Evolutionary conservation across 2,329 filamentous ascomycete genomes (phyloP).

Genomic region (Fusarium robinianum): DNA sequence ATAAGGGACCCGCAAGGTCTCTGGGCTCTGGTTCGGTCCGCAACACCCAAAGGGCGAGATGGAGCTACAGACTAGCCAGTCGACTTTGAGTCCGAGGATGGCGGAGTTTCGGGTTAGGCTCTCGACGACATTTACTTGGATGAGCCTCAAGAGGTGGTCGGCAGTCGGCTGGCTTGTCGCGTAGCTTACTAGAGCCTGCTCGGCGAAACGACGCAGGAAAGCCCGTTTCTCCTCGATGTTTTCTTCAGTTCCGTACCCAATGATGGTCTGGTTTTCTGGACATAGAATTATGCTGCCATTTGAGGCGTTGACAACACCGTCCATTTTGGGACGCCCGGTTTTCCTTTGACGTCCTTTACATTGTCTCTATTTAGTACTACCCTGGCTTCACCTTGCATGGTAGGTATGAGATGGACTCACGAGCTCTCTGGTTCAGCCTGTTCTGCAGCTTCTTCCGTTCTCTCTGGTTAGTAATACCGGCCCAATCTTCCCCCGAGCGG

Average conservation of each 20-base stretch:
- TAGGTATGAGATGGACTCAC: too few species aligned
- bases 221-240: too few species aligned
- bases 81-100: background rate
- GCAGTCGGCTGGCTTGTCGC: background rate
- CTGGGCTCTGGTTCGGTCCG: background rate
- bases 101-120: background rate
- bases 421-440: background rate
- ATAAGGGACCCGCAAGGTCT: too few species aligned
- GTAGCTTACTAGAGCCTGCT: conserved; percentile 1
- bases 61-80: background rate
- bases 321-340: too few species aligned
- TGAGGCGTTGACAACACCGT: too few species aligned
- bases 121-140: conserved; percentile 4
- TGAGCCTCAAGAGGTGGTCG: background rate
- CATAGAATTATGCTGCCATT: too few species aligned
- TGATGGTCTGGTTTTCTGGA: background rate
- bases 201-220: background rate
- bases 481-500: conserved; percentile 2
- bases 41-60: background rate
- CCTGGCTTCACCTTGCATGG: too few species aligned
- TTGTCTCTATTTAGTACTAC: too few species aligned
- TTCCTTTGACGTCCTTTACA: too few species aligned
- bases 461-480: background rate
- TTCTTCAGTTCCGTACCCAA: too few species aligned
- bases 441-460: background rate